Base-by-base conservation (phyloP, 2,329 filamentous ascomycete species). In the Lachnellula hyalina region DNA sequence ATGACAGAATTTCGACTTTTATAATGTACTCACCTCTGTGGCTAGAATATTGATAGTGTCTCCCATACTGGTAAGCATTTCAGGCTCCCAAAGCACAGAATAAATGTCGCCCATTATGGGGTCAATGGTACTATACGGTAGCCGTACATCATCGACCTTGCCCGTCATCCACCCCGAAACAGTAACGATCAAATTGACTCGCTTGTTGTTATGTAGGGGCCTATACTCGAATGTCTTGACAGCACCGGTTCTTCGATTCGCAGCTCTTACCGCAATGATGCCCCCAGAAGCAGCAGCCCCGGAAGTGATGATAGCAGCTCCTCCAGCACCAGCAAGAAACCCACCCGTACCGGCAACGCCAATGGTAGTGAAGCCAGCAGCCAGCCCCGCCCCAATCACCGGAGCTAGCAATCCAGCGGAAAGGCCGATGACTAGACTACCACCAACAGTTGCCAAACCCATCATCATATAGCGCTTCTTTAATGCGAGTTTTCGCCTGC, bases 81-180 rank as follows among this genome's bases (percentile, higher is more conserved):
- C 94, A 3, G 94, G 95, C 71, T 99, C 94, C 92, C 94, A 99
- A 55, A 95, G 77, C 11, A 99, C 86, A 0, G 93, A 96, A 74
- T 99, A 99, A 15, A 99, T 85, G 68, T 99, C 94, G 12, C 94
- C 94, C 94, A 99, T 99, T 60, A 97, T 83, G 0, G 95, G 90
- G 70, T 99, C 92, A 6, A 99, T 87, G 0, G 95, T 99, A 74
- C 91, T 96, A 72, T 89, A 99, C 7, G 94, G 94, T 66, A 99
- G 74, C 57, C 94, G 89, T 49, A 99, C 92, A 70, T 99, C 94
- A 73, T 99, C 94, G 51, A 96, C 86, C 68, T 96, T 97, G 66
- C 95, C 94, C 41, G 90, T 96, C 88, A 99, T 95, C 94, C 94
- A 99, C 3, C 94, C 94, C 0, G 93, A 91, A 32, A 99, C 84